Evolutionary conservation across 805 yeast species (phyloP).

Genomic region (Komagataella pastoris): DNA sequence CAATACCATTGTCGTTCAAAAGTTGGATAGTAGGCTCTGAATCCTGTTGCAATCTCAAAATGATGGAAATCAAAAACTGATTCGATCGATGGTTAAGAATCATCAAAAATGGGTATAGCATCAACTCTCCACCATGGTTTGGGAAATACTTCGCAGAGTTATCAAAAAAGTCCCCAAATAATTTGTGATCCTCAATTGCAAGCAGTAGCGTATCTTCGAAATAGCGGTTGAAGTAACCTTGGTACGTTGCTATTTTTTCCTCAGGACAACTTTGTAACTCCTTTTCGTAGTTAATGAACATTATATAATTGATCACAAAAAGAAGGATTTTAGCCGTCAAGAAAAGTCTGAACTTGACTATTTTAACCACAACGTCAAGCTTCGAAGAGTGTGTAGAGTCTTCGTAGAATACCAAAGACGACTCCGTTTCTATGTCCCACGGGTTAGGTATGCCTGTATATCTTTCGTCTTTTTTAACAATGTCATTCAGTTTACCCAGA

Average conservation of each 20-base stretch:
- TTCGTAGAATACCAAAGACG: neutral
- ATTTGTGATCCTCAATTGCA: slow-evolving; percentile 23
- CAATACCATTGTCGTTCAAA: slow-evolving; percentile 18
- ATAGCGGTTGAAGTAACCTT: slow-evolving; percentile 17
- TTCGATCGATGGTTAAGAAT: slow-evolving; percentile 42
- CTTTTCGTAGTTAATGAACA: slow-evolving; percentile 22
- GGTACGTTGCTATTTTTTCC: slow-evolving; percentile 17
- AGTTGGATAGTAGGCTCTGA: slow-evolving; percentile 20
- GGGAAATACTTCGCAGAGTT: slow-evolving; percentile 14
- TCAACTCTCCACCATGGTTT: slow-evolving; percentile 28
- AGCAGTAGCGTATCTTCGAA: slow-evolving; percentile 21
- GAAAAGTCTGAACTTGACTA: slow-evolving; percentile 18
- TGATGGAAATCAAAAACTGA: slow-evolving; percentile 43
- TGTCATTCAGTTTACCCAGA: slow-evolving; percentile 10
- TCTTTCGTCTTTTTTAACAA: slow-evolving; percentile 3
- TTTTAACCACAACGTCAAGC: slow-evolving; percentile 6
- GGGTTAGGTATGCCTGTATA: neutral
- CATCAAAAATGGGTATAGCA: slow-evolving; percentile 34
- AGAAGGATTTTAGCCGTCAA: slow-evolving; percentile 30
- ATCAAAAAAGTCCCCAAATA: slow-evolving; percentile 17
- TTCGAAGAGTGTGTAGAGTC: neutral
- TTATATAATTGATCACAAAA: slow-evolving; percentile 35
- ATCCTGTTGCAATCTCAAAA: slow-evolving; percentile 28
- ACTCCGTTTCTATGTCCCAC: neutral
- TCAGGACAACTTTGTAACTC: slow-evolving; percentile 1